phyloP scores from a whole-genome alignment of 2,329 filamentous ascomycete genomes.

The Colletotrichum brevisporum region DNA sequence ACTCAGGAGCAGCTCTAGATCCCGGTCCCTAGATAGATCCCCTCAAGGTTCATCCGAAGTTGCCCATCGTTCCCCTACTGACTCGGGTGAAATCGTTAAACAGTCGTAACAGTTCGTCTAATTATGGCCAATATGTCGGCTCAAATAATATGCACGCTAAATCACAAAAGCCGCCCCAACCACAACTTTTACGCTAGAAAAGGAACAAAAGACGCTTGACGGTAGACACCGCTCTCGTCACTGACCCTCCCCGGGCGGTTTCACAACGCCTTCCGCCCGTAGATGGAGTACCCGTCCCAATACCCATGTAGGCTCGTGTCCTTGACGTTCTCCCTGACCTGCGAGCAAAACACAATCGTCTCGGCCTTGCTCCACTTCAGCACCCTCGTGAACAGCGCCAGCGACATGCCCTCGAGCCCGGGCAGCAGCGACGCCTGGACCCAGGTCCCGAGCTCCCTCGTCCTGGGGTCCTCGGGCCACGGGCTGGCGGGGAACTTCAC shows the following conservation, averaged over 20 bases:
- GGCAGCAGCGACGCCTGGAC: slow-evolving; percentile 42
- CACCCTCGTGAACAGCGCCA: slow-evolving; percentile 45
- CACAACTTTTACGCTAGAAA: background rate
- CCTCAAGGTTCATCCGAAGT: background rate
- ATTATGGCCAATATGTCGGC: background rate
- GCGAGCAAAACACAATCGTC: slow-evolving; percentile 44
- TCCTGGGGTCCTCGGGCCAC: slow-evolving; percentile 58
- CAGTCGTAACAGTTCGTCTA: background rate
- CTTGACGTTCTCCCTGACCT: slow-evolving; percentile 45
- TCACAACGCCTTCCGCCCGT: slow-evolving; percentile 26
- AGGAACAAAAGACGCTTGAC: background rate
- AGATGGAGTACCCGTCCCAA: slow-evolving; percentile 37
- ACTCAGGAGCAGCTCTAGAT: too few species aligned
- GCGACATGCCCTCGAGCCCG: slow-evolving; percentile 43
- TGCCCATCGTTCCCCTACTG: background rate
- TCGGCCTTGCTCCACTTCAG: slow-evolving; percentile 44
- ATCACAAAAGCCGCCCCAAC: background rate
- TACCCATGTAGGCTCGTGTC: slow-evolving; percentile 47
- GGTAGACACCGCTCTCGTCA: background rate
- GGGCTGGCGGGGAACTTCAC: slow-evolving; percentile 54
- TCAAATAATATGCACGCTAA: background rate
- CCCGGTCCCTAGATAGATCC: too few species aligned
- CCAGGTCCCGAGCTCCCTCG: slow-evolving; percentile 55
- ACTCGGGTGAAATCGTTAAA: background rate
- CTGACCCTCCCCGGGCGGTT: background rate